These are phyloP conservation scores for Neonectria hederae DNA, from an alignment of 2,329 filamentous ascomycete genomes.

Conservation along the genomic window DNA sequence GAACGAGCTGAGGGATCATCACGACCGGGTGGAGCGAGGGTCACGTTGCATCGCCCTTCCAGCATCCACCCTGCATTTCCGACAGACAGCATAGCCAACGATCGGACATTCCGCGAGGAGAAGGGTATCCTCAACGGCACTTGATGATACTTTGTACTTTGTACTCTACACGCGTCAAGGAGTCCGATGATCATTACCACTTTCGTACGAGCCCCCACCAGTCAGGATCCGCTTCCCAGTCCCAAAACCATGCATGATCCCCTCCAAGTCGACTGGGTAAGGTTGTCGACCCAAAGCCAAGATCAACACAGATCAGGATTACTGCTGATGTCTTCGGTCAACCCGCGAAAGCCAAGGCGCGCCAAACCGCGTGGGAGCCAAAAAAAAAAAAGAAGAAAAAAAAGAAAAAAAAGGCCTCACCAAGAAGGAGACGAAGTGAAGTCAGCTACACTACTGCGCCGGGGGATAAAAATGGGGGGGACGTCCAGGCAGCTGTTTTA, in stretches of 20 bases:
- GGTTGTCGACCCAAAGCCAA: neutral
- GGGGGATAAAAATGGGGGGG: neutral
- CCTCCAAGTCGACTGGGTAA: neutral
- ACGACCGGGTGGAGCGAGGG: conserved; percentile 6
- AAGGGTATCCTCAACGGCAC: neutral
- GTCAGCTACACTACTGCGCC: neutral
- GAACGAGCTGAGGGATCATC: too few species aligned
- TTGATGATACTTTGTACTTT: neutral
- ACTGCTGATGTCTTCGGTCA: neutral
- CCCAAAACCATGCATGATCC: neutral
- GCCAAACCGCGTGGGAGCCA: neutral
- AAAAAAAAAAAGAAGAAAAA: too few species aligned
- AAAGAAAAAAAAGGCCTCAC: conserved; percentile 17
- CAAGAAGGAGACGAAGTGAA: neutral
- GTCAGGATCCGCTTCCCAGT: neutral
- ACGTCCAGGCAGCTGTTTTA: conserved; percentile 16
- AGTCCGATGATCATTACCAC: neutral
- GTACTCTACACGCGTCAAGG: neutral
- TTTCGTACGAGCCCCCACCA: neutral
- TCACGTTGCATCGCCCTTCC: conserved; percentile 20
- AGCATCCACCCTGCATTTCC: conserved; percentile 12
- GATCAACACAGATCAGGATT: neutral
- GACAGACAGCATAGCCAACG: too few species aligned
- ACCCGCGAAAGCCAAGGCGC: neutral
- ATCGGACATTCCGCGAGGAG: neutral